phyloP scores from a whole-genome alignment of 169 alveolate genomes.

The Plasmodium coatneyi region DNA sequence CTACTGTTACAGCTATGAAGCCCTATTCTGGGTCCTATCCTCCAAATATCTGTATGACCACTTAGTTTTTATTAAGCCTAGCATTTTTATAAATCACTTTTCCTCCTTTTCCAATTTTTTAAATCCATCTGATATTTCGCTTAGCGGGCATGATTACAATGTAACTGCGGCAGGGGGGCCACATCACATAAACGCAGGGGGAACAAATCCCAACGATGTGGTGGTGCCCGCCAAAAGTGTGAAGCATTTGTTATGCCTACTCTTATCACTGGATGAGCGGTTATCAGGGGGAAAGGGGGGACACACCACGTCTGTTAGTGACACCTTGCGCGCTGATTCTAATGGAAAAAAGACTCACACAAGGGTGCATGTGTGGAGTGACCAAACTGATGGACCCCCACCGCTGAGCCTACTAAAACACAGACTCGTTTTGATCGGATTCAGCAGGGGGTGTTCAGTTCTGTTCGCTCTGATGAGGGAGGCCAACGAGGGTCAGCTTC shows the following conservation, averaged over 20 bases:
- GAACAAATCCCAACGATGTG: neutral
- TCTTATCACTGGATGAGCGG: slow-evolving; percentile 30
- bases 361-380: neutral
- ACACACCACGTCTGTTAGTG: neutral
- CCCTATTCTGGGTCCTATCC: slow-evolving; percentile 65
- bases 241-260: slow-evolving; percentile 22
- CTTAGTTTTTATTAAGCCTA: slow-evolving; percentile 56
- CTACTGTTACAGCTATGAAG: slow-evolving; percentile 68
- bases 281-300: neutral
- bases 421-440: slow-evolving; percentile 42
- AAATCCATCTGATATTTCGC: slow-evolving; percentile 3
- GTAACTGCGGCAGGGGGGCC: neutral
- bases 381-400: neutral
- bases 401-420: neutral
- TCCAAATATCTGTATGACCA: slow-evolving; percentile 53
- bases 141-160: neutral
- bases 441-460: slow-evolving; percentile 69
- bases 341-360: neutral
- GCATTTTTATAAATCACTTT: slow-evolving; percentile 32
- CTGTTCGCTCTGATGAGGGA: slow-evolving; percentile 39
- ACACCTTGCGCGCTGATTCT: neutral
- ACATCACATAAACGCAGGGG: neutral
- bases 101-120: slow-evolving; percentile 42
- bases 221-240: slow-evolving; percentile 10
- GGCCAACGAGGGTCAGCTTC: slow-evolving; percentile 6